Evolutionary conservation across 1,284 basidiomycete genomes (phyloP).

Genomic region (Trametes sp.): DNA sequence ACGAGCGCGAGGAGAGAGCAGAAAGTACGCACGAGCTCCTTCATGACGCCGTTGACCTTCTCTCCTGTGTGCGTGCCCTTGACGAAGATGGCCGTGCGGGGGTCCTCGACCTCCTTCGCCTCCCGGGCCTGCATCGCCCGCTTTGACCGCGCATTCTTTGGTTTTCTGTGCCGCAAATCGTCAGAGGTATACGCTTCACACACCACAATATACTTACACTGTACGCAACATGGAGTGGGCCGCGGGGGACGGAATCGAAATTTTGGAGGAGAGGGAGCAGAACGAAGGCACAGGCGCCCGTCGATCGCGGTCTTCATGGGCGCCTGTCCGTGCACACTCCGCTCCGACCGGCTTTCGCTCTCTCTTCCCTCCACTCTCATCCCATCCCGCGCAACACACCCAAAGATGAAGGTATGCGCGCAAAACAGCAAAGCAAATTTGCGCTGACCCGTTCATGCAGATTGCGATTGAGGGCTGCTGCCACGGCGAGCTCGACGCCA

Average conservation of each 20-base stretch:
- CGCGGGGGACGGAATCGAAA: conserved; percentile 3
- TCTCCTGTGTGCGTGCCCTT: conserved; percentile 89
- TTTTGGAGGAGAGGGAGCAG: conserved; percentile 19
- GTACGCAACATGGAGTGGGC: conserved; percentile 47
- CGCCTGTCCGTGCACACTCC: conserved; percentile 2
- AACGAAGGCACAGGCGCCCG: conserved; percentile 20
- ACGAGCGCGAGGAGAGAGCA: not conserved
- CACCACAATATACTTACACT: conserved; percentile 40
- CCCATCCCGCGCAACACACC: not conserved
- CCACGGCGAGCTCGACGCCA: conserved; percentile 89
- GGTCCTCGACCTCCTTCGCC: conserved; percentile 90
- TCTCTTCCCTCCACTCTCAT: not conserved
- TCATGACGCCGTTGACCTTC: conserved; percentile 82
- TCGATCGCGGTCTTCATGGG: conserved; percentile 5
- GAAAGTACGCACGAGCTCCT: conserved; percentile 77
- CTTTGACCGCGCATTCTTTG: conserved; percentile 98
- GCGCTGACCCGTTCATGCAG: conserved; percentile 7
- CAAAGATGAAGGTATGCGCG: conserved; percentile 24
- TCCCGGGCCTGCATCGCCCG: conserved; percentile 88
- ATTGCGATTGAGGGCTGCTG: conserved; percentile 83
- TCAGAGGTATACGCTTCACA: not conserved
- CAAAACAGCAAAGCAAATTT: not conserved
- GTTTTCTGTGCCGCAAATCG: conserved; percentile 68
- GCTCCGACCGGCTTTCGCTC: not conserved
- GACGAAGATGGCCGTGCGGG: conserved; percentile 88